Evolutionary conservation across 768 basidiomycete species (phyloP), one percentile per base, ranked within the genome.

Genomic region (Leccinum incarnatum): DNA sequence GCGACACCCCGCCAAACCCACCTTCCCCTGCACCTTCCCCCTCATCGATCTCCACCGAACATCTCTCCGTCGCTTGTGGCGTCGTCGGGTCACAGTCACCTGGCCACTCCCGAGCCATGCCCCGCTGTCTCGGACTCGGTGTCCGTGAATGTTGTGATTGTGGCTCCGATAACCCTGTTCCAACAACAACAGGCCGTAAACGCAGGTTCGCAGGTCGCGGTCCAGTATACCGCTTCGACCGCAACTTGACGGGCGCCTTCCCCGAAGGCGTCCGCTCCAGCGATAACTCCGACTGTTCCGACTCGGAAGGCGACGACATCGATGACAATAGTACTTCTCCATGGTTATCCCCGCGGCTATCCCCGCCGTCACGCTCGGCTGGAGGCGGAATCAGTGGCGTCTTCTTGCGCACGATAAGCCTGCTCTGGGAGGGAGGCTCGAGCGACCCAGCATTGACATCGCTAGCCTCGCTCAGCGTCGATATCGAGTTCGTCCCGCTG

Each of bases 51-150:
- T 69, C 64, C 23, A 79, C 78, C 14, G 32, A 42, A 65, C 89
- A 87, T 14, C 66, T 76, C 21, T 76, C 66, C 19, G 81, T 82
- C 56, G 75, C 83, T 3, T 89, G 90, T 5, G 89, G 91, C 47
- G 75, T 74, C 19, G 76, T 74, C 32, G 64, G 65, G 23, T 87
- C 85, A 19, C 77, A 76, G 15, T 85, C 83, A 34, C 72, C 76
- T 4, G 79, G 77, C 78, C 80, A 83, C 48, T 85, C 83, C 2
- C 84, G 83, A 2, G 71, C 75, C 51, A 85, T 71, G 11, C 74
- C 76, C 48, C 79, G 81, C 2, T 75, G 77, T 27, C 81, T 81
- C 2, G 81, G 78, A 64, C 78, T 80, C 21, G 77, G 69, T 23
- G 69, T 67, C 57, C 75, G 78, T 55, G 74, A 72, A 2, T 45